Evolutionary conservation across 1,284 basidiomycete genomes (phyloP), one percentile per base, ranked within the genome.

Genomic region (Microbotryum intermedium): DNA sequence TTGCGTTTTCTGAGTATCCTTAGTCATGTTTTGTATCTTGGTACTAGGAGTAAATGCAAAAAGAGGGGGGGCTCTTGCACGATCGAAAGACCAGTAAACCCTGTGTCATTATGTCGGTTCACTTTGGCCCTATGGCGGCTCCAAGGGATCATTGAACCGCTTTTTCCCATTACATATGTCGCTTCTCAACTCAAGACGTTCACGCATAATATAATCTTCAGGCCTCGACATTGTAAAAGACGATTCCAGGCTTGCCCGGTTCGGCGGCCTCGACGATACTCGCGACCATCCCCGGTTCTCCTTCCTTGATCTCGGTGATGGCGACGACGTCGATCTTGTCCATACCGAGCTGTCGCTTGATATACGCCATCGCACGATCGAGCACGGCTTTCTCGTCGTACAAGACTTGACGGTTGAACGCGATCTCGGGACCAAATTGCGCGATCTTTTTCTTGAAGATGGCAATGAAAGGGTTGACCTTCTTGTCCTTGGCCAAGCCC

Each of bases 401-500:
- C 2, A 86, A 84, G 63, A 97, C 78, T 10, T 83, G 80, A n/a
- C 93, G 83, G 70, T 89, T 83, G 79, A 97, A 93, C 1, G 90
- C 90, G 0, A 82, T 82, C 69, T 84, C 77, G 29, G 86, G 83
- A 25, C 89, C 90, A 70, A 87, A 84, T 70, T 87, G 83, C 3
- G 82, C 77, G 74, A 92, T 86, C 21, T 89, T 86, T 84, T 89
- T 90, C 86, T 97, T 95, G 83, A 67, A 55, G 42, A 95, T 87
- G 29, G 80, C 77, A 69, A 94, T 88, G 78, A 97, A 97, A 39
- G 93, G 93, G 93, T 97, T 97, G 48, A 82, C 82, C 64, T 86
- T 84, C 79, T 97, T 97, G 77, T 97, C 91, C 82, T 97, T 97
- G 76, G 91, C 84, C 75, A 97, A 74, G 16, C 89, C 91, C n/a